Percentiles rank a stretch among this genome's conserved stretches.
Evolutionary conservation across 805 yeast species (phyloP).

Genomic region (Metahyphopichia silvanorum): DNA sequence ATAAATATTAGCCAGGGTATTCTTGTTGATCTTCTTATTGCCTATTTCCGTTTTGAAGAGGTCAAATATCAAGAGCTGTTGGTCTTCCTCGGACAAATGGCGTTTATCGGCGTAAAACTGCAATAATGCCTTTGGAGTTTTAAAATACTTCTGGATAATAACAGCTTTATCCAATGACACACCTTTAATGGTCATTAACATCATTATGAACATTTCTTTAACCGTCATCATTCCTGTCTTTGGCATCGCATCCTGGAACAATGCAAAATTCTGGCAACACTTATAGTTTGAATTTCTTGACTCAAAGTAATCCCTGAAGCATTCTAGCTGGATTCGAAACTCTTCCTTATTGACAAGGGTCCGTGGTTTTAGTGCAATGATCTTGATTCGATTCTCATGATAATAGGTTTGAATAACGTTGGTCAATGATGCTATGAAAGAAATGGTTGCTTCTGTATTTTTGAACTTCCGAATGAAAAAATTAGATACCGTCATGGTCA

Average conservation of each 20-base stretch:
- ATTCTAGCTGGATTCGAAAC: conserved; percentile 38
- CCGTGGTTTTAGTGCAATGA: conserved; percentile 51
- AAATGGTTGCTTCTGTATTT: conserved; percentile 71
- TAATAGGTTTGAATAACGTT: conserved; percentile 39
- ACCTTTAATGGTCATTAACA: conserved; percentile 80
- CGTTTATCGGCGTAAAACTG: conserved; percentile 39
- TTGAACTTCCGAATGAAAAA: conserved; percentile 69
- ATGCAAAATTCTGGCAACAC: conserved; percentile 31
- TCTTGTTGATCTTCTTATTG: conserved; percentile 49
- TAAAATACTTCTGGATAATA: conserved; percentile 64
- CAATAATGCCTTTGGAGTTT: conserved; percentile 65
- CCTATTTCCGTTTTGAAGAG: conserved; percentile 44
- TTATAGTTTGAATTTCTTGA: conserved; percentile 19
- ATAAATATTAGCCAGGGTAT: conserved; percentile 49
- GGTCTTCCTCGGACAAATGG: conserved; percentile 23
- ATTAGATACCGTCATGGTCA: conserved; percentile 60
- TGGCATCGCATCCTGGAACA: conserved; percentile 63
- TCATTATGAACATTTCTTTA: conserved; percentile 67
- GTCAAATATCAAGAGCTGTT: conserved; percentile 22
- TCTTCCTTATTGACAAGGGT: conserved; percentile 49
- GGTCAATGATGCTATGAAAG: conserved; percentile 52
- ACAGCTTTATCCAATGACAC: conserved; percentile 82
- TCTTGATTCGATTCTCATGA: conserved; percentile 20
- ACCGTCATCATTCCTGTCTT: conserved; percentile 71
- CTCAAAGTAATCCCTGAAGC: conserved; percentile 47